These are phyloP conservation scores for Dioscorea alata DNA, from an alignment of 106 monocot species.

Conservation along the genomic window DNA sequence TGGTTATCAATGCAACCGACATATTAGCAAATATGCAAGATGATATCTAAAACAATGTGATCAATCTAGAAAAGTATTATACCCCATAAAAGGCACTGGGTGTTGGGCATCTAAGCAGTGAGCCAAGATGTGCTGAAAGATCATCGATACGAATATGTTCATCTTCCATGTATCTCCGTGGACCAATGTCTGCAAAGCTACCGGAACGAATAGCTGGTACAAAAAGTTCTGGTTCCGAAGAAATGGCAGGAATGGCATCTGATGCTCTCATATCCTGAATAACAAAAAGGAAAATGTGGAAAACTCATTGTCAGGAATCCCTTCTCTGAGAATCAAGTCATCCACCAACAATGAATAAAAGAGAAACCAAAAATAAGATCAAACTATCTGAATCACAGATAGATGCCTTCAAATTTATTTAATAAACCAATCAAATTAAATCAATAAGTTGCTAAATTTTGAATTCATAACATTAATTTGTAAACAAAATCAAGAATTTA, in stretches of 20 bases:
- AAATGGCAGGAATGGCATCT: not conserved
- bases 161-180: slow-evolving; percentile 30
- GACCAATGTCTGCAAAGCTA: slow-evolving; percentile 22
- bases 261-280: not conserved
- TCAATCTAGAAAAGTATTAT: not conserved
- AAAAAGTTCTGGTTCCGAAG: slow-evolving; percentile 3
- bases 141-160: slow-evolving; percentile 33
- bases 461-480: too few species aligned
- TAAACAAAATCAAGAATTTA: too few species aligned
- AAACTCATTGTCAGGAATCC: not conserved
- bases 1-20: not conserved
- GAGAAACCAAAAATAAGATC: too few species aligned
- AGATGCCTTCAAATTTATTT: too few species aligned
- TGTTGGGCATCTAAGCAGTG: slow-evolving; percentile 10
- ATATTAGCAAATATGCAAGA: slow-evolving; percentile 10
- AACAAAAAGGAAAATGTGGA: not conserved
- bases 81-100: slow-evolving; percentile 29
- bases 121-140: slow-evolving; percentile 13
- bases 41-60: not conserved
- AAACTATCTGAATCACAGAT: too few species aligned
- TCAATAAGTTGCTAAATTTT: too few species aligned
- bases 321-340: too few species aligned
- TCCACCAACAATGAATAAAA: too few species aligned
- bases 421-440: too few species aligned
- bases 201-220: slow-evolving; percentile 22